Conservation (phyloP, 179 eudicot species). For the Monotropa hypopitys region DNA sequence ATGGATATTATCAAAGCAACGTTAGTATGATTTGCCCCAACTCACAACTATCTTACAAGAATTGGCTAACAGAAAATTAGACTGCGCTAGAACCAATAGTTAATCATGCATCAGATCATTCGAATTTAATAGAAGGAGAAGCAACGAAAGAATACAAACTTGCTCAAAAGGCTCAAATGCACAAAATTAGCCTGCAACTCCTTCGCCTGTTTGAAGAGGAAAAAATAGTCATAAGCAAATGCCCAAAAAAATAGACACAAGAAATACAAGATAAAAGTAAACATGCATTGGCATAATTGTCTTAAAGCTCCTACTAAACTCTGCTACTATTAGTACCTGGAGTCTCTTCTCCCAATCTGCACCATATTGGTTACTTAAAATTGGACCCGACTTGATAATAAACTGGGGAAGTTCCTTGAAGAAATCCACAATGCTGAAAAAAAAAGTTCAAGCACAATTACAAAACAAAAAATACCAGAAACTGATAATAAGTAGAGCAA, state of each 20-base stretch:
- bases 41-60: not conserved
- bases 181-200: slow-evolving; percentile 81
- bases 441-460: not conserved
- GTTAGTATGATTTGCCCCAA: not conserved
- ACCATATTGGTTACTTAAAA: slow-evolving; percentile 53
- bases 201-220: slow-evolving; percentile 45
- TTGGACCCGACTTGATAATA: slow-evolving; percentile 55
- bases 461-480: not conserved
- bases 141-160: slow-evolving; percentile 33
- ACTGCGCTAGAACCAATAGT: not conserved
- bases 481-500: not conserved
- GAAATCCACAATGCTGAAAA: slow-evolving; percentile 61
- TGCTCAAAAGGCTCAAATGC: slow-evolving; percentile 76
- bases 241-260: not conserved
- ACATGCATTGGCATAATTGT: not conserved
- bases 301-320: not conserved
- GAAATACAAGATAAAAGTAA: not conserved
- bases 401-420: slow-evolving; percentile 93
- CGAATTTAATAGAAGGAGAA: slow-evolving; percentile 5
- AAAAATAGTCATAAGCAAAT: not conserved
- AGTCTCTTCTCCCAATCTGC: slow-evolving; percentile 84
- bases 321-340: slow-evolving; percentile 32
- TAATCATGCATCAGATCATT: not conserved
- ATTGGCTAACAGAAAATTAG: not conserved
- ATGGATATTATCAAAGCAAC: not conserved